Conservation (phyloP, 257 asterid species). For the Salvia miltiorrhiza region DNA sequence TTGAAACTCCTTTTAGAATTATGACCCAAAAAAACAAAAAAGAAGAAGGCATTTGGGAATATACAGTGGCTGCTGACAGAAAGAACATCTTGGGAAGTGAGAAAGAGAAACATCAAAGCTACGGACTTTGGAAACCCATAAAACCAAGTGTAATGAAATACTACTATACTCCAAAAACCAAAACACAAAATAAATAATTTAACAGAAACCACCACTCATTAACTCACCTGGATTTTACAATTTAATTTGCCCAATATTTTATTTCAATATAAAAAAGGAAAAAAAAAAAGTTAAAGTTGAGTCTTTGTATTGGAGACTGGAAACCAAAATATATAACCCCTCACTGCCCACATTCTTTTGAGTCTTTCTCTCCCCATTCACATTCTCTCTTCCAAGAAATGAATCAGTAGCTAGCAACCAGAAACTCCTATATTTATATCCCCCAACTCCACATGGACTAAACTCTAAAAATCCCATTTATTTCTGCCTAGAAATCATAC, state of each 20-base stretch:
- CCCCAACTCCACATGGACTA: conserved; percentile 56
- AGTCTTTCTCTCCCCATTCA: not conserved
- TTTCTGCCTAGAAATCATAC: conserved; percentile 50
- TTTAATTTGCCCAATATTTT: not conserved
- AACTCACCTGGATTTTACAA: not conserved
- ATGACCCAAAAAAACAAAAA: not conserved
- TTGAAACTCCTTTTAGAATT: not conserved
- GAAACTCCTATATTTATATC: conserved; percentile 41
- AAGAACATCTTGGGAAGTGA: conserved; percentile 86
- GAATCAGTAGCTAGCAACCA: not conserved
- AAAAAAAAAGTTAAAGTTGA: conserved; percentile 64
- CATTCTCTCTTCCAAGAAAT: conserved; percentile 12
- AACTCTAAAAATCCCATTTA: conserved; percentile 31
- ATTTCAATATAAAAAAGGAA: too few relatives aligned
- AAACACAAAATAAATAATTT: conserved; percentile 33
- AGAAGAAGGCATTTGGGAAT: not conserved
- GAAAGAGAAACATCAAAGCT: conserved; percentile 68
- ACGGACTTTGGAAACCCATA: conserved; percentile 57
- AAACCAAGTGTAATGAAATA: conserved; percentile 53
- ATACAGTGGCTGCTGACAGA: conserved; percentile 39
- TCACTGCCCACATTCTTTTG: not conserved
- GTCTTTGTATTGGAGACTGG: conserved; percentile 94
- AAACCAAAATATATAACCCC: conserved; percentile 34
- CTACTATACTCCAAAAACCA: conserved; percentile 38
- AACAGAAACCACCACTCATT: too few relatives aligned